These are phyloP conservation scores for Tricholoma furcatifolium DNA, from an alignment of 768 basidiomycete species.

Conservation along the genomic window DNA sequence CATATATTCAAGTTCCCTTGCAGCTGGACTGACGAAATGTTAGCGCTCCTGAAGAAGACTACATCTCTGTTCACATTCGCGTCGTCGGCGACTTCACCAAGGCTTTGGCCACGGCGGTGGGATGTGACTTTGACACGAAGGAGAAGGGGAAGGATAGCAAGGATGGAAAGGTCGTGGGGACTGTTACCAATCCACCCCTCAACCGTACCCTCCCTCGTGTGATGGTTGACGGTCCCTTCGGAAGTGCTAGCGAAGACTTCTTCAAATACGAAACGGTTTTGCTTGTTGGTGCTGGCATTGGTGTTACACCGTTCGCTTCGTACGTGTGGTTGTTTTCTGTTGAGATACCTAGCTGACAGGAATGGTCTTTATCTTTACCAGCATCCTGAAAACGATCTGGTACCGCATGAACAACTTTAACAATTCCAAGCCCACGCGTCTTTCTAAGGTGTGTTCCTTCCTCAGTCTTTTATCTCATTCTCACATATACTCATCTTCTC, in stretches of 20 bases:
- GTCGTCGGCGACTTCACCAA: constrained; percentile 88
- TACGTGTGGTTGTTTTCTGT: constrained; percentile 37
- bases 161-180: constrained; percentile 63
- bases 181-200: constrained; percentile 54
- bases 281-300: constrained; percentile 93
- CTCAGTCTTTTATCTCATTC: neutral
- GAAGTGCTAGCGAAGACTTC: constrained; percentile 89
- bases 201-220: constrained; percentile 81
- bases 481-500: too few species aligned
- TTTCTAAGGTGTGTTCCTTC: constrained; percentile 62
- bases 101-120: constrained; percentile 78
- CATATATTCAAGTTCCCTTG: constrained; percentile 5
- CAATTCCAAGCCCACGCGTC: constrained; percentile 68
- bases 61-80: constrained; percentile 91
- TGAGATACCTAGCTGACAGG: neutral
- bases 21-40: neutral
- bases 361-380: constrained; percentile 22
- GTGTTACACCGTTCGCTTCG: constrained; percentile 96
- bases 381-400: constrained; percentile 90
- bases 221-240: constrained; percentile 97
- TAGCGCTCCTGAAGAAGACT: constrained; percentile 93
- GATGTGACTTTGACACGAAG: constrained; percentile 75
- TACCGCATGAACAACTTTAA: constrained; percentile 93
- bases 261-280: constrained; percentile 86
- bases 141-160: constrained; percentile 49